Evolutionary conservation across 768 basidiomycete species (phyloP).

Genomic region (Cyclocybe cylindracea): DNA sequence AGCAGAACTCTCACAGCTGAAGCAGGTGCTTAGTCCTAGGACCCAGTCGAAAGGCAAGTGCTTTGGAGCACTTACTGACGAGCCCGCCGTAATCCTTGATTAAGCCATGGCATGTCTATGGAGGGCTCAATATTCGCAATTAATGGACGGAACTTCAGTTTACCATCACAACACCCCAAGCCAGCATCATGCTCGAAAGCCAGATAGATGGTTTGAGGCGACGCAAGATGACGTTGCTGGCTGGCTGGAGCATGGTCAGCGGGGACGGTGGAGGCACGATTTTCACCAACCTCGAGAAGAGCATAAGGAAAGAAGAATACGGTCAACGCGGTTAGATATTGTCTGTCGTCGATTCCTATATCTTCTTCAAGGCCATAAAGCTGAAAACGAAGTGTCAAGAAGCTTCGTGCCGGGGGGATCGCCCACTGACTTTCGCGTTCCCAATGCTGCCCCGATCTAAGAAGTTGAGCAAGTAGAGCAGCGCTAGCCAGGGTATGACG

Average conservation of each 20-base stretch:
- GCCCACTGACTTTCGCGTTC: slow-evolving; percentile 60
- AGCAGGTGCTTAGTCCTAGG: background rate
- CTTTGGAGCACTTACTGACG: slow-evolving; percentile 43
- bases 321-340: slow-evolving; percentile 68
- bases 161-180: slow-evolving; percentile 54
- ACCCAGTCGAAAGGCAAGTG: background rate
- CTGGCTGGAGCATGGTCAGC: slow-evolving; percentile 41
- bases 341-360: slow-evolving; percentile 58
- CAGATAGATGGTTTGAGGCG: slow-evolving; percentile 67
- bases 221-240: slow-evolving; percentile 62
- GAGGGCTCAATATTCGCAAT: slow-evolving; percentile 1
- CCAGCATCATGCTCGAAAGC: slow-evolving; percentile 50
- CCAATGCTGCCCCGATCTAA: slow-evolving; percentile 69
- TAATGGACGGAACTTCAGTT: slow-evolving; percentile 2
- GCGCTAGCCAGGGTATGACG: slow-evolving; percentile 74
- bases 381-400: slow-evolving; percentile 27
- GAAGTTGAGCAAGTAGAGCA: slow-evolving; percentile 77
- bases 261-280: background rate
- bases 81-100: slow-evolving; percentile 62
- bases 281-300: slow-evolving; percentile 56
- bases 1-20: slow-evolving; percentile 63
- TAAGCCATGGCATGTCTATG: slow-evolving; percentile 64
- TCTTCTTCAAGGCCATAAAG: slow-evolving; percentile 60
- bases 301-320: slow-evolving; percentile 80
- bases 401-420: background rate